phyloP scores from a whole-genome alignment of 2,329 filamentous ascomycete genomes.

The Alternaria brassicicola region DNA sequence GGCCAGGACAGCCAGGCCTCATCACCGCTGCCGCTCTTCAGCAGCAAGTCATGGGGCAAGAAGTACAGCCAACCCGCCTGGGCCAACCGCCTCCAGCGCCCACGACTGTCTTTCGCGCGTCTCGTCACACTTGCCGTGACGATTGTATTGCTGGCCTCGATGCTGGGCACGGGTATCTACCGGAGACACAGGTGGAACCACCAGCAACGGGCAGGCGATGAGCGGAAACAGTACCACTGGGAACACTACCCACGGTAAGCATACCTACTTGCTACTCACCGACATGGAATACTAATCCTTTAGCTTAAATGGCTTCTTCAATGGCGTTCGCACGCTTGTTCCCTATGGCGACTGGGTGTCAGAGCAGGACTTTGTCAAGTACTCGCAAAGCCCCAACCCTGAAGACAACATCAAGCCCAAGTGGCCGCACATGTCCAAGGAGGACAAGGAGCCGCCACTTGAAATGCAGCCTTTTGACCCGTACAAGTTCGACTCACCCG shows the following conservation, averaged over 20 bases:
- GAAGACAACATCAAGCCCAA: slow-evolving; percentile 48
- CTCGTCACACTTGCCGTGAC: slow-evolving; percentile 51
- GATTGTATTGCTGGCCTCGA: slow-evolving; percentile 48
- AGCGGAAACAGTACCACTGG: slow-evolving; percentile 52
- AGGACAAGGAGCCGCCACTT: slow-evolving; percentile 47
- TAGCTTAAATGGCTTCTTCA: slow-evolving; percentile 56
- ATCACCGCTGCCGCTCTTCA: slow-evolving; percentile 50
- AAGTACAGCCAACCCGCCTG: slow-evolving; percentile 46
- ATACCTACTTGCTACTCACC: not conserved
- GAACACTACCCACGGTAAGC: slow-evolving; percentile 53
- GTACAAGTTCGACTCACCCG: slow-evolving; percentile 52
- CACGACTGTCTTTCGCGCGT: slow-evolving; percentile 52
- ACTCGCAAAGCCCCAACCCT: slow-evolving; percentile 46
- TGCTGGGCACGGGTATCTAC: slow-evolving; percentile 53
- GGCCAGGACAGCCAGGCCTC: slow-evolving; percentile 49
- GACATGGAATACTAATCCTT: slow-evolving; percentile 20
- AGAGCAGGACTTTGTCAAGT: slow-evolving; percentile 54
- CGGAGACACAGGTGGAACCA: slow-evolving; percentile 45
- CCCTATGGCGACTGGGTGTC: slow-evolving; percentile 50
- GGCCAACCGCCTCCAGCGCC: slow-evolving; percentile 49
- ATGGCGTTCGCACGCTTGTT: slow-evolving; percentile 56
- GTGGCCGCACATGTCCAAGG: slow-evolving; percentile 43
- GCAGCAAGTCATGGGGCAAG: slow-evolving; percentile 46
- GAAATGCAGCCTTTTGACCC: slow-evolving; percentile 53
- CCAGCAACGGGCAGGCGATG: slow-evolving; percentile 42